phyloP scores from a whole-genome alignment of 176 grass and related monocot species.

The Aegilops sharonensis region DNA sequence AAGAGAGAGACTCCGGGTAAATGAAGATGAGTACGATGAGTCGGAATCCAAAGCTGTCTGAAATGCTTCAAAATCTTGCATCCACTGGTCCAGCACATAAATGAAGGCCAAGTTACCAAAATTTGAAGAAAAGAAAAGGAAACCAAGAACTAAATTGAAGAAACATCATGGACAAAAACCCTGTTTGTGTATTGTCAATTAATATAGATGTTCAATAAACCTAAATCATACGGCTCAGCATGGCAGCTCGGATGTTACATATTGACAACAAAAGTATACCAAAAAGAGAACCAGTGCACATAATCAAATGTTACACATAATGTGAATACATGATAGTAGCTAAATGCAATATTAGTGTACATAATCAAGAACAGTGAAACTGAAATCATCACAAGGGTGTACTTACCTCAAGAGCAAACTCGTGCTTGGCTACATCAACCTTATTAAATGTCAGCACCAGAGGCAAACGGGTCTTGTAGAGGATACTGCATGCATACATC shows the following conservation, averaged over 20 bases:
- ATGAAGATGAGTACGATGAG: conserved; percentile 73
- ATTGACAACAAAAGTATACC: not conserved
- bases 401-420: conserved; percentile 75
- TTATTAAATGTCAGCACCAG: conserved; percentile 90
- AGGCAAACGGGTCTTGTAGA: conserved; percentile 90
- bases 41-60: conserved; percentile 80
- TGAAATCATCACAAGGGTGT: not conserved
- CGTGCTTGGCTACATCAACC: conserved; percentile 85
- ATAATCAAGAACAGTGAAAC: not conserved
- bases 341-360: not conserved
- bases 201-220: not conserved
- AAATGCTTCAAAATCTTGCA: conserved; percentile 96
- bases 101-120: conserved; percentile 23
- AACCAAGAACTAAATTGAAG: not conserved
- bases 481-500: conserved; percentile 95
- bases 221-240: not conserved
- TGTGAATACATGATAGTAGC: not conserved
- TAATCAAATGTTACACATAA: not conserved
- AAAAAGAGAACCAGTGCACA: not conserved
- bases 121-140: not conserved
- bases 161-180: not conserved
- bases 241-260: not conserved
- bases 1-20: conserved; percentile 79
- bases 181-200: not conserved
- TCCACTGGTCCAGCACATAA: conserved; percentile 68